Percentiles rank a stretch among this genome's conserved stretches.
Conservation (phyloP, 345 rosid species). For the Eucalyptus sideroxylon region DNA sequence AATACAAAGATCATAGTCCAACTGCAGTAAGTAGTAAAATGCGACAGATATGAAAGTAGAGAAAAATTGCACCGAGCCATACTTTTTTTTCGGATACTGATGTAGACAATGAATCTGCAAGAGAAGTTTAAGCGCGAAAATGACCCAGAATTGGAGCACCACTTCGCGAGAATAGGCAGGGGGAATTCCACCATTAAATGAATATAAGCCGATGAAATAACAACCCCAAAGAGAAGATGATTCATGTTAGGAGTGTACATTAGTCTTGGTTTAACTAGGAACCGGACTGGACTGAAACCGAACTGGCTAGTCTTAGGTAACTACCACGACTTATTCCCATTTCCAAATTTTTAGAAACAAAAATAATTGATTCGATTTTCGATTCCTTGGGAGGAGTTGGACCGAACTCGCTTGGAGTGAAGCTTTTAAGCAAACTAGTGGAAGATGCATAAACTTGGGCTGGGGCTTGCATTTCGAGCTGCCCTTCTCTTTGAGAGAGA, state of each 20-base stretch:
- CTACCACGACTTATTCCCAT: rapidly evolving
- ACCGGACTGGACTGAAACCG: rapidly evolving
- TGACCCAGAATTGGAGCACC: too few relatives aligned
- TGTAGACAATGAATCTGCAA: too few relatives aligned
- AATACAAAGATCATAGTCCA: constrained; percentile 38
- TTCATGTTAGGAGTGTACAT: too few relatives aligned
- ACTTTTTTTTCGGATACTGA: too few relatives aligned
- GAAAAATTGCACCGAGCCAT: neutral
- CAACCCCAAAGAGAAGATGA: neutral
- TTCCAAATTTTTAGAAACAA: too few relatives aligned
- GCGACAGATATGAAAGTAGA: neutral
- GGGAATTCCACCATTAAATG: neutral
- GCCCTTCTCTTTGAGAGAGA: too few relatives aligned
- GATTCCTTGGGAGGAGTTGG: rapidly evolving
- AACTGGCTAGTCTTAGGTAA: too few relatives aligned
- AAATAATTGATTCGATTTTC: rapidly evolving
- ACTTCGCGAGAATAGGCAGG: rapidly evolving
- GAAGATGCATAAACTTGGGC: neutral
- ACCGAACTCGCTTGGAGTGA: rapidly evolving
- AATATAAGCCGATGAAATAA: neutral
- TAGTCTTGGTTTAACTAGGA: too few relatives aligned
- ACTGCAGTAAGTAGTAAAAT: constrained; percentile 16
- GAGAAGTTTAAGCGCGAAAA: too few relatives aligned
- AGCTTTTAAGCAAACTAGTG: neutral
- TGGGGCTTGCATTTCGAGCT: too few relatives aligned